Base-by-base conservation (phyloP, 352 stramenopile genomes). In the Phytophthora macrochlamydospora region DNA sequence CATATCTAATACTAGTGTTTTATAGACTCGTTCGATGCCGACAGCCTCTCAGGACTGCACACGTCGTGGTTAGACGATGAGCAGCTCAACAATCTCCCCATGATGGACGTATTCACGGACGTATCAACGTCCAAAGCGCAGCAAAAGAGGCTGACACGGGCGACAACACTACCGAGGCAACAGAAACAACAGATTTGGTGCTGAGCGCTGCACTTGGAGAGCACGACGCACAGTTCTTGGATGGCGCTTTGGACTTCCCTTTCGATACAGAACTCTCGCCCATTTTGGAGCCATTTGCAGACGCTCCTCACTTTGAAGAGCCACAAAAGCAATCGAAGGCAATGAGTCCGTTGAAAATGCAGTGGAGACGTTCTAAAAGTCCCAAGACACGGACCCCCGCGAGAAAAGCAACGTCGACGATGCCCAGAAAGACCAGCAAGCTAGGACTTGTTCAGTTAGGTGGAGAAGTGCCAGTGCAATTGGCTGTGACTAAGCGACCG, bases 221-320 rank as follows among this genome's bases (percentile, higher is more conserved):
- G 14, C 54, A 74, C 28, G 67, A 73, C 29, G 6, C 58, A 37
- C 64, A 73, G 29, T 12, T 81, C 30, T 4, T 79, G 44, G 61
- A 67, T n/a, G 63, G 40, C 46, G 55, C 59, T 40, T 38, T 76
- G 14, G 71, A 78, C 53, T 77, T 86, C 40, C 49, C 72, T 0
- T 79, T 87, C 7, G 68, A 84, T 32, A 65, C 68, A 9, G 77
- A 89, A 7, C 29, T 89, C 28, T 89, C 77, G n/a, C 83, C 81
- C 14, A 88, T 92, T 71, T 45, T 86, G 3, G 77, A 74, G 31
- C 65, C 75, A 38, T 80, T 78, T 64, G 62, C 60, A 51, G 65
- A 65, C 51, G 62, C 30, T 28, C 61, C 28, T 7, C 50, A 44
- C n/a, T 37, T n/a, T 43, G 32, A 56, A 44, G 33, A 56, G 31